Base-by-base conservation (phyloP, 129 eudicot species). In the Rutidosis leptorrhynchoides region DNA sequence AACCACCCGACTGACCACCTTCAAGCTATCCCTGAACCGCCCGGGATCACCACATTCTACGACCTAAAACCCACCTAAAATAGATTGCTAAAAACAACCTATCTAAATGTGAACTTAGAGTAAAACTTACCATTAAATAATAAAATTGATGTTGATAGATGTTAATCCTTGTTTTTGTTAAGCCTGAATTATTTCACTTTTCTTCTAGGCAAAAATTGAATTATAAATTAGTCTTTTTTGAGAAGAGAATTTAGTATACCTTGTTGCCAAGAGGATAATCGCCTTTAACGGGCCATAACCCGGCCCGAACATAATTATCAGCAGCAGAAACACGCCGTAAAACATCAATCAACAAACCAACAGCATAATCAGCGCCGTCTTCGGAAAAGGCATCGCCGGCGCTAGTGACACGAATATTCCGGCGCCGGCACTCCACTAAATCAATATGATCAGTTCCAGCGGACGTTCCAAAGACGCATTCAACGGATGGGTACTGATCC, bases 361-460 rank as follows among this genome's bases (percentile, higher is more conserved):
- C 65, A 3, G 86, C 96, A 64, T 78, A 84, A 48, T 89, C 96
- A 21, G 96, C 94, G 0, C 59, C 80, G 66, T 89, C 87, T 51
- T 81, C 94, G 3, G 94, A 83, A 63, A 85, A 89, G 20, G 88
- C 85, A 14, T 79, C 82, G 1, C 90, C 92, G 68, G 86, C 76
- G 74, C 74, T 77, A 10, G 90, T 63, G 49, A 88, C 93, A 9
- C 63, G 65, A 17, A 89, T 78, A 25, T 85, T 82, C 0, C 89
- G 85, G 71, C 89, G 83, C 19, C 86, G 75, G 62, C 96, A 89
- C 76, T 78, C 89, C 30, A 76, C 54, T 32, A 85, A 61, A 52
- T 89, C 96, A n/a, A 89, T 52, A 59, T 78, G 87, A 63, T 89
- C 78, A 64, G 78, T 45, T 5, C 96, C 96, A 11, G 84, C 81